phyloP scores from a whole-genome alignment of 331 rosid species.

The Pyrus hybrid region DNA sequence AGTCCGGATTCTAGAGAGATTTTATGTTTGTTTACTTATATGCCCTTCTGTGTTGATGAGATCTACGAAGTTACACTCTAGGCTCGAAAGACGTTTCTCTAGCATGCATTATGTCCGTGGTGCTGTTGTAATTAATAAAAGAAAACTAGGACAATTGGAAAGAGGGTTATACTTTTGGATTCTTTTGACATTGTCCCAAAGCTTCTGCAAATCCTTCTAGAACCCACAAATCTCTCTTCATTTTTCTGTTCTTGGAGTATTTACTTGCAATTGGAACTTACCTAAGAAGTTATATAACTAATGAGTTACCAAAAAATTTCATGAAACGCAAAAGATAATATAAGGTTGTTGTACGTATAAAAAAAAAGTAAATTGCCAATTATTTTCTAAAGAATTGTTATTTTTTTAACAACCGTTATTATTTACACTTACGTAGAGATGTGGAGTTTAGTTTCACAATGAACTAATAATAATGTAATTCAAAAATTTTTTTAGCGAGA shows the following conservation, averaged over 20 bases:
- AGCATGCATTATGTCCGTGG: not conserved
- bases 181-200: not conserved
- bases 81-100: not conserved
- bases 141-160: not conserved
- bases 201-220: not conserved
- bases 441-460: too few relatives aligned
- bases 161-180: not conserved
- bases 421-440: fast-evolving
- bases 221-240: not conserved
- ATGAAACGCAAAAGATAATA: not conserved
- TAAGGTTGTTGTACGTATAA: not conserved
- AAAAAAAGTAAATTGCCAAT: not conserved
- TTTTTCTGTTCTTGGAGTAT: not conserved
- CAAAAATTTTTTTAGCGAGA: too few relatives aligned
- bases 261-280: not conserved
- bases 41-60: fast-evolving
- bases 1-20: not conserved
- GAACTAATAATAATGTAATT: too few relatives aligned
- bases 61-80: not conserved
- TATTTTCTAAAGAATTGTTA: too few relatives aligned
- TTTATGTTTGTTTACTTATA: not conserved
- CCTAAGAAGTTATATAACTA: not conserved
- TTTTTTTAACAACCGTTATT: too few relatives aligned
- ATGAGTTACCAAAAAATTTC: not conserved
- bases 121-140: not conserved